phyloP scores from a whole-genome alignment of 75 land plant genomes.

The Isoetes taiwanensis region DNA sequence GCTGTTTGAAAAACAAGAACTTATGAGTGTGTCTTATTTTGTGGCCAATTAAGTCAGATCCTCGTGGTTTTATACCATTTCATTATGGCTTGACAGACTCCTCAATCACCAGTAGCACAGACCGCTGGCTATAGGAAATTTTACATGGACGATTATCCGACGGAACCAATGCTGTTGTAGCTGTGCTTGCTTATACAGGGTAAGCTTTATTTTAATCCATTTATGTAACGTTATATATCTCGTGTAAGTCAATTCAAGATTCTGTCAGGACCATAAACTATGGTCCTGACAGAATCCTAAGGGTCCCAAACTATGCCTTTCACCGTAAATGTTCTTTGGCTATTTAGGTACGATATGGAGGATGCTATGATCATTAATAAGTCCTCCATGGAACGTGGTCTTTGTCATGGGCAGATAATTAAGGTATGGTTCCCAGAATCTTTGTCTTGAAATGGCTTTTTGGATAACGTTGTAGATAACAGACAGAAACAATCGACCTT shows the following conservation, averaged over 20 bases:
- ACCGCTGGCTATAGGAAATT: constrained; percentile 58
- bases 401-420: constrained; percentile 84
- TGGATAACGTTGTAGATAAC: constrained; percentile 7
- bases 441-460: not conserved
- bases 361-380: constrained; percentile 99
- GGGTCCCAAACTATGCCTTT: too few relatives aligned
- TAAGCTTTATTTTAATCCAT: too few relatives aligned
- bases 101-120: constrained; percentile 83
- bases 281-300: too few relatives aligned
- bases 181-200: constrained; percentile 96
- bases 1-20: not conserved
- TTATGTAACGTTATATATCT: too few relatives aligned
- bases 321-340: not conserved
- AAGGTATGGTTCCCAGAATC: constrained; percentile 36
- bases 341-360: constrained; percentile 89
- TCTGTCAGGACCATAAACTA: too few relatives aligned
- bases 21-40: too few relatives aligned
- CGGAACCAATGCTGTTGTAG: constrained; percentile 99
- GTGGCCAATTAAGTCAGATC: too few relatives aligned
- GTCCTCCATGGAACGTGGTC: constrained; percentile 89
- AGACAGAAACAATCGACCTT: constrained; percentile 77
- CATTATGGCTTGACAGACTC: constrained; percentile 48
- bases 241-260: too few relatives aligned
- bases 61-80: too few relatives aligned
- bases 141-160: constrained; percentile 79